These are phyloP conservation scores for Candolleomyces aberdarensis DNA, from an alignment of 768 basidiomycete genomes.

Conservation along the genomic window DNA sequence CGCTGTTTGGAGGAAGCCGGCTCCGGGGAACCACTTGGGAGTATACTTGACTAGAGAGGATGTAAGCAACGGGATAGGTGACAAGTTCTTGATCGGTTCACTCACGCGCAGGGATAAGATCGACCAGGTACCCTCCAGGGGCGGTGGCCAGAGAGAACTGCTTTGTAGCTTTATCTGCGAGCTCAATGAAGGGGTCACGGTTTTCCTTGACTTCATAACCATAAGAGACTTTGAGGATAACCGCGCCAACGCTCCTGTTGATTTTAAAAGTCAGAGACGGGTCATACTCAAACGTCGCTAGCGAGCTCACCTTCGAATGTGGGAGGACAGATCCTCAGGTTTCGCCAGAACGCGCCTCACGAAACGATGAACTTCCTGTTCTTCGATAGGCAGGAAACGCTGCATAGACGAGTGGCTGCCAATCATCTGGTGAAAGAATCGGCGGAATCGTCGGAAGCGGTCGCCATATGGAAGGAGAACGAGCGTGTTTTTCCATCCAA, in stretches of 20 bases:
- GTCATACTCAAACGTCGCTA: neutral
- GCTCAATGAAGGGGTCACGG: slow-evolving; percentile 48
- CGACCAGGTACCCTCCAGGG: slow-evolving; percentile 50
- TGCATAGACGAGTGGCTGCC: slow-evolving; percentile 41
- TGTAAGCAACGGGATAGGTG: neutral
- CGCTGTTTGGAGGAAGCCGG: slow-evolving; percentile 53
- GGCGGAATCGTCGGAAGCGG: slow-evolving; percentile 52
- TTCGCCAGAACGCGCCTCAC: slow-evolving; percentile 44
- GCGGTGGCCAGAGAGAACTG: slow-evolving; percentile 53
- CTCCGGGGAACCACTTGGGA: slow-evolving; percentile 65
- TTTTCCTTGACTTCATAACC: slow-evolving; percentile 51
- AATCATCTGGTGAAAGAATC: slow-evolving; percentile 49
- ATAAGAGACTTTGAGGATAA: slow-evolving; percentile 50
- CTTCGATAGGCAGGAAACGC: slow-evolving; percentile 41
- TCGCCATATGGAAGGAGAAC: slow-evolving; percentile 57
- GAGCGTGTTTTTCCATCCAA: slow-evolving; percentile 56
- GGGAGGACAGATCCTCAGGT: slow-evolving; percentile 41
- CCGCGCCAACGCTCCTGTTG: slow-evolving; percentile 47
- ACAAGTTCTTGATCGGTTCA: slow-evolving; percentile 5
- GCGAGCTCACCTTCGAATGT: slow-evolving; percentile 45
- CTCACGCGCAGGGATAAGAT: slow-evolving; percentile 48
- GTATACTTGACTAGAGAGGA: slow-evolving; percentile 47
- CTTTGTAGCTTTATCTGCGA: slow-evolving; percentile 52
- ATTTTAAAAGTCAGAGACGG: slow-evolving; percentile 1
- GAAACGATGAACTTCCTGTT: slow-evolving; percentile 46